A percentile compares a stretch with the other conserved stretches of the same genome.
phyloP scores from a whole-genome alignment of 257 asterid genomes.

The Catharanthus roseus region DNA sequence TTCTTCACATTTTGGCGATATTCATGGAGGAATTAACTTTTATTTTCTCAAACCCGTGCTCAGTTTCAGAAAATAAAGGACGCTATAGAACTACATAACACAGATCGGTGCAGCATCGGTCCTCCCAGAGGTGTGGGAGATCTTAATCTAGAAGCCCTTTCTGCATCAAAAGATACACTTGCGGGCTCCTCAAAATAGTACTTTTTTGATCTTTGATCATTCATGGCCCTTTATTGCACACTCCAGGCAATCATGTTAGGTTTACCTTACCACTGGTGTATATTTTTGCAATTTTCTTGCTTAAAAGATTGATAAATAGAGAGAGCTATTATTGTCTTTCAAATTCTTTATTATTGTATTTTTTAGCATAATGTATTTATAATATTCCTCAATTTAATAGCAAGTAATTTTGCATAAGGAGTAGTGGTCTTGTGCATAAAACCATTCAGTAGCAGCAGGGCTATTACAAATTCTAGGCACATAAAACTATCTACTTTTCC shows the following conservation, averaged over 20 bases:
- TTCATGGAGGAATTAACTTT: neutral
- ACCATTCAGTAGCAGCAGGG: neutral
- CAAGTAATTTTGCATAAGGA: too few relatives aligned
- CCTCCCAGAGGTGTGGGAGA: conserved; percentile 79
- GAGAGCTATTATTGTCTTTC: conserved; percentile 9
- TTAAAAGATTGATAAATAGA: neutral
- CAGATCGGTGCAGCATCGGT: conserved; percentile 89
- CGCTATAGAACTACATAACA: conserved; percentile 68
- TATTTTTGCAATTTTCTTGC: conserved; percentile 14
- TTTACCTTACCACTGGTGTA: conserved; percentile 25
- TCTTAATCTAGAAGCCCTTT: conserved; percentile 39
- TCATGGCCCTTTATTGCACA: too few relatives aligned
- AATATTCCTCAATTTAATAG: neutral
- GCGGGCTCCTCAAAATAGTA: conserved; percentile 32
- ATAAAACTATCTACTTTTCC: too few relatives aligned
- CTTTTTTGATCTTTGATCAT: conserved; percentile 16
- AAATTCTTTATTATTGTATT: conserved; percentile 7
- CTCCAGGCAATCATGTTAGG: too few relatives aligned
- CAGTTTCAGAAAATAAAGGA: conserved; percentile 93
- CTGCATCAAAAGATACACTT: conserved; percentile 40
- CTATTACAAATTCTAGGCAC: too few relatives aligned
- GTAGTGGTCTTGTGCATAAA: too few relatives aligned
- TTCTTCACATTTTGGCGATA: neutral
- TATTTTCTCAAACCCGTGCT: neutral
- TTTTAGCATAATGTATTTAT: conserved; percentile 6